A percentile compares a stretch with the other conserved stretches of the same genome.
phyloP scores from a whole-genome alignment of 1,139 yeast species.

The Zhuliangozyma parablackwelliae region DNA sequence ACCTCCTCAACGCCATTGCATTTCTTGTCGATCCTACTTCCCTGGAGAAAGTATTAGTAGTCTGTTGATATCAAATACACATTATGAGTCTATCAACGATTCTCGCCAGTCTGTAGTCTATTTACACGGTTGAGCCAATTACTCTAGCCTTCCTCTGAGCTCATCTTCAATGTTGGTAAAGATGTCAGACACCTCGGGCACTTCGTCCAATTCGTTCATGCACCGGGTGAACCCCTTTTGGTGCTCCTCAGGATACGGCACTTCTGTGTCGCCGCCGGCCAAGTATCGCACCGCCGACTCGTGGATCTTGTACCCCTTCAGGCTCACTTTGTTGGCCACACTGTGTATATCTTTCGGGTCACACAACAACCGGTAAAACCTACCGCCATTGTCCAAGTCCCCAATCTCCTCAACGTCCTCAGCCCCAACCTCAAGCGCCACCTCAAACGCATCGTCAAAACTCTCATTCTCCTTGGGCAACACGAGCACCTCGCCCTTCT shows the following conservation, averaged over 20 bases:
- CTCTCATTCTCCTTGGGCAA: slow-evolving; percentile 31
- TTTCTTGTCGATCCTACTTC: too few species aligned
- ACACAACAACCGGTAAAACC: slow-evolving; percentile 41
- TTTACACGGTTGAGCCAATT: too few species aligned
- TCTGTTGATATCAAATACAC: too few species aligned
- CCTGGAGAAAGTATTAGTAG: too few species aligned
- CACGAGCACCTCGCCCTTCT: slow-evolving; percentile 67
- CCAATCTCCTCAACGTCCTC: slow-evolving; percentile 67
- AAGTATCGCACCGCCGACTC: slow-evolving; percentile 70
- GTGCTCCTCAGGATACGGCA: slow-evolving; percentile 50
- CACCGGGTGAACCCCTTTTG: slow-evolving; percentile 54
- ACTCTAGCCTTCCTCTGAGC: too few species aligned
- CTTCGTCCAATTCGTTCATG: slow-evolving; percentile 57
- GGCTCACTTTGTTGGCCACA: slow-evolving; percentile 56
- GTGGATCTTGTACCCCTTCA: slow-evolving; percentile 52
- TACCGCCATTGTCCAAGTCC: slow-evolving; percentile 35
- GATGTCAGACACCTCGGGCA: slow-evolving; percentile 78
- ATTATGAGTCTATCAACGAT: too few species aligned
- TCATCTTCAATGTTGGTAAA: slow-evolving; percentile 50
- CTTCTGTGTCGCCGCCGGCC: slow-evolving; percentile 59
- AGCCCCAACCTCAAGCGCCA: slow-evolving; percentile 74
- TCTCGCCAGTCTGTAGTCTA: too few species aligned
- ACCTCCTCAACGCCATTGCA: too few species aligned
- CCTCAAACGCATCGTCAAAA: slow-evolving; percentile 67
- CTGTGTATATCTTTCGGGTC: slow-evolving; percentile 59